These are phyloP conservation scores for Hordeum vulgare DNA, from an alignment of 176 grass and related monocot species.

Conservation along the genomic window MorexV3_pseudomolecules_assembly NC_058520.1:567518762-567519261, in stretches of 20 bases:
- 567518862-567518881: background rate
- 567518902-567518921: constrained; percentile 6
- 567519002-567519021: constrained; percentile 43
- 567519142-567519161: background rate
- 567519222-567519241: background rate
- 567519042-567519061: background rate
- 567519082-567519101: background rate
- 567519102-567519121: background rate
- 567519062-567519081: background rate
- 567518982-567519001: constrained; percentile 36
- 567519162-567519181: constrained; percentile 19
- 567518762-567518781: constrained; percentile 56
- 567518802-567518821: background rate
- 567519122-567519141: constrained; percentile 13
- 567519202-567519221: background rate
- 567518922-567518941: constrained; percentile 13
- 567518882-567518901: background rate
- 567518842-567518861: background rate
- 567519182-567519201: background rate
- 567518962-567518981: constrained; percentile 30
- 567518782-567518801: constrained; percentile 2
- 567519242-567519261: background rate
- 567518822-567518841: background rate
- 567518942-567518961: background rate
- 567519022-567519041: constrained; percentile 68